These are phyloP conservation scores for Comarum palustre DNA, from an alignment of 306 rosid genomes.

Conservation along the genomic window DNA sequence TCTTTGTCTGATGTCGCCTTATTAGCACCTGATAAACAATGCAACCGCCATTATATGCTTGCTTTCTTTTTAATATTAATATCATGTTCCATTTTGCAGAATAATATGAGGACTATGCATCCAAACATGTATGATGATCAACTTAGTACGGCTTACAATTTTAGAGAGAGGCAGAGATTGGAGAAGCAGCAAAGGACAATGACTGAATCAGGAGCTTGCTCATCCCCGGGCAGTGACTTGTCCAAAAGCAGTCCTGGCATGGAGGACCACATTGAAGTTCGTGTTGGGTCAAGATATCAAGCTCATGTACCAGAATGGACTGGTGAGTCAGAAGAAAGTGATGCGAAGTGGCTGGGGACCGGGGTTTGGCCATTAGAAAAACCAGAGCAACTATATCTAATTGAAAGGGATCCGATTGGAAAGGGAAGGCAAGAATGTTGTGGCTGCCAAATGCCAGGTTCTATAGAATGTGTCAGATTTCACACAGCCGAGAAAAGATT, in stretches of 20 bases:
- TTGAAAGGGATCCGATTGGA: constrained; percentile 78
- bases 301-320: constrained; percentile 67
- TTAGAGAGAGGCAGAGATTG: constrained; percentile 52
- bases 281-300: constrained; percentile 50
- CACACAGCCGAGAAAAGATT: constrained; percentile 64
- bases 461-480: constrained; percentile 59
- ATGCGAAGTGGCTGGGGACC: constrained; percentile 72
- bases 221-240: constrained; percentile 31
- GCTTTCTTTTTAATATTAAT: constrained; percentile 18
- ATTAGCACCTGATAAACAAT: not conserved
- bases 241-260: constrained; percentile 29
- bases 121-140: constrained; percentile 68
- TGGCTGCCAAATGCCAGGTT: constrained; percentile 55
- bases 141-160: constrained; percentile 47
- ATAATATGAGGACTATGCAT: constrained; percentile 60
- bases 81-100: constrained; percentile 36
- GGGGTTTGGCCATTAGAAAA: constrained; percentile 57
- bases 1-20: too few relatives aligned
- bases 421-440: constrained; percentile 78
- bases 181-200: constrained; percentile 29
- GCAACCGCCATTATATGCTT: not conserved
- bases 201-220: constrained; percentile 29
- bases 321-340: constrained; percentile 44
- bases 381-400: constrained; percentile 33
- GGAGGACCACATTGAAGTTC: constrained; percentile 17